Evolutionary conservation across 2,329 filamentous ascomycete species (phyloP), one percentile per base, ranked within the genome.

Genomic region (Penicillium sumatraense): DNA sequence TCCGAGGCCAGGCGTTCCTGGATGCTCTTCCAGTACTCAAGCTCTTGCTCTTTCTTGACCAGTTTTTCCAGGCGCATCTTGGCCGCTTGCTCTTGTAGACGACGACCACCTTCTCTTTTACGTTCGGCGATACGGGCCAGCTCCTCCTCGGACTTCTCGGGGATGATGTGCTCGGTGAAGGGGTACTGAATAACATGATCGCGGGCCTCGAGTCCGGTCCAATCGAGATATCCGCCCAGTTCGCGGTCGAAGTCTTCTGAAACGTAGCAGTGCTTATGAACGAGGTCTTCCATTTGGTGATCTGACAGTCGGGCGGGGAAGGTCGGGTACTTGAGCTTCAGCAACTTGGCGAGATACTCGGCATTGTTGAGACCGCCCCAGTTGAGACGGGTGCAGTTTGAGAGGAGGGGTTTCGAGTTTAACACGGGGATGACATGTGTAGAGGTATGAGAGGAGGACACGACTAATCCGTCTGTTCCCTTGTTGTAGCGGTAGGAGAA

Each of bases 11-110:
- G 80, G 60, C 86, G 86, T 29, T 80, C 74, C 68, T 96, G 91
- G 3, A 99, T 78, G 56, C 91, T 86, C 70, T 91, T 92, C 80
- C 93, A 97, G 74, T 96, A 97, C 64, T 96, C 93, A 1, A 98
- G 79, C 71, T 98, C 93, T 70, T 96, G 87, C 75, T 99, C 95
- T 75, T 99, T 99, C 69, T 90, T 90, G 72, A 98, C 91, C 44
- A 99, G 81, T 67, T 96, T 96, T 62, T 99, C 95, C 0, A 99
- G 79, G 7, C 95, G 88, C 91, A 97, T 96, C 75, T 96, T 98
- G 9, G 93, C 93, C 0, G 95, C 95, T 74, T 99, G 95, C 67
- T 97, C 92, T 73, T 99, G 95, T 23, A 99, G 72, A 42, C 96
- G 83, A 60, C 95, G 83, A 0, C 95, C 95, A 64, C 91, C 95